Base-by-base conservation (phyloP, 805 yeast genomes). In the Nakazawaea sp. region DNA sequence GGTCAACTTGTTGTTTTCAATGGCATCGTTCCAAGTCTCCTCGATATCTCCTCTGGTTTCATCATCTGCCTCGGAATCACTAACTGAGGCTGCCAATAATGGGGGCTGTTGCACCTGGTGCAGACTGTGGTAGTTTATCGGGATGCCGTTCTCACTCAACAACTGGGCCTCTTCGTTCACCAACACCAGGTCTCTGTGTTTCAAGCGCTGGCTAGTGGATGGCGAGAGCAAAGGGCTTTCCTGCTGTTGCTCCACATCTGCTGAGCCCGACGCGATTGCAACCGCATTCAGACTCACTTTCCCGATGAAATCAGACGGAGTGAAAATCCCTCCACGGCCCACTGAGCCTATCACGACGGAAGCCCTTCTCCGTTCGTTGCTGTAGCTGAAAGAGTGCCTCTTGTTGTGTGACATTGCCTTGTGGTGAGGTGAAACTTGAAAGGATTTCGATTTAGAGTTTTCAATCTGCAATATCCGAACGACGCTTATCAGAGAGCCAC, bases 271-370 rank as follows among this genome's bases (percentile, higher is more conserved):
- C 24, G 7, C 24, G 7, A 21, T 21, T 7, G 24, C 7, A 8
- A 21, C 10, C 10, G 24, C 24, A 21, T 10, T 21, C 7, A 8
- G 7, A 10, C 10, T 21, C 10, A 18, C 18, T 5, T 8, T 32
- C 7, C 28, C 19, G 18, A 57, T 51, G 47, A 73, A 73, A 51
- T 73, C 79, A 24, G 62, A 59, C 0, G 78, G 78, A n/a, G 70
- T 51, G 39, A 57, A 73, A 3, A 73, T 53, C 0, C 78, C 77
- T 3, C 70, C 67, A 43, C 75, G 62, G 4, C 78, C 76, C 4
- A 65, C 52, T 1, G 75, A 69, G 2, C 77, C 78, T 35, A 59
- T 70, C 0, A 72, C 69, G 1, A 70, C 60, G 1, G 78, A 72
- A 4, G 73, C 75, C 40, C 78, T 55, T 42, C 78, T 57, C 42